Base-by-base conservation (phyloP, 768 basidiomycete species). In the Lactarius psammicola region DNA sequence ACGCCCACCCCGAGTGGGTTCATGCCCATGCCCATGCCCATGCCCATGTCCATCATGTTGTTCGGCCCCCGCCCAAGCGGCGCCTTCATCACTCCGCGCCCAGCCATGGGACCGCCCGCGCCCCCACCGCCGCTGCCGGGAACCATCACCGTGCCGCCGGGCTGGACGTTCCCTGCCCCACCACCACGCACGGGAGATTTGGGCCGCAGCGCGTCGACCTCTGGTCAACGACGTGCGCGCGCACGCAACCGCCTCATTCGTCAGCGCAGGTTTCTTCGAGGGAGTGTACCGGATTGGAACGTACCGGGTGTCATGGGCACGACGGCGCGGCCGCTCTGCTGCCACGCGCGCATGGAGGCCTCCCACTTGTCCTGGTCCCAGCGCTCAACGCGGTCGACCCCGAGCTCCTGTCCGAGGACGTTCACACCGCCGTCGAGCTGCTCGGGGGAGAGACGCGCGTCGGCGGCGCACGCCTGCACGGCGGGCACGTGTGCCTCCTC, bases 161-260 rank as follows among this genome's bases (percentile, higher is more conserved):
- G 36, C 62, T 71, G 66, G 30, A 53, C 56, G 64, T 74, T 73
- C 44, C 68, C 18, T 23, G 72, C 68, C 26, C 79, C 76, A 13
- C 75, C 72, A 55, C 75, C 72, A 55, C 86, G 80, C 28, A 87
- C 79, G 10, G 94, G 94, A 1, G 92, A 94, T 74, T 95, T 95
- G 0, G 93, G 94, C 20, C 94, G 81, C 20, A 96, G 80, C 0
- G 84, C 81, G 62, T 96, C 92, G 70, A 96, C 92, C 69, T 95
- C 94, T 74, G 70, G 49, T 28, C 3, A 4, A 11, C 26, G 26
- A 26, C 13, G 23, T 6, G 10, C 11, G 11, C 36, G 15, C 36
- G 3, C 36, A n/a, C n/a, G n/a, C n/a, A n/a, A n/a, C n/a, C n/a
- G n/a, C n/a, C n/a, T n/a, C n/a, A n/a, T 46, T 23, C 23, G 51